phyloP scores from a whole-genome alignment of 2,329 filamentous ascomycete genomes.

The Colletotrichum kahawae region DNA sequence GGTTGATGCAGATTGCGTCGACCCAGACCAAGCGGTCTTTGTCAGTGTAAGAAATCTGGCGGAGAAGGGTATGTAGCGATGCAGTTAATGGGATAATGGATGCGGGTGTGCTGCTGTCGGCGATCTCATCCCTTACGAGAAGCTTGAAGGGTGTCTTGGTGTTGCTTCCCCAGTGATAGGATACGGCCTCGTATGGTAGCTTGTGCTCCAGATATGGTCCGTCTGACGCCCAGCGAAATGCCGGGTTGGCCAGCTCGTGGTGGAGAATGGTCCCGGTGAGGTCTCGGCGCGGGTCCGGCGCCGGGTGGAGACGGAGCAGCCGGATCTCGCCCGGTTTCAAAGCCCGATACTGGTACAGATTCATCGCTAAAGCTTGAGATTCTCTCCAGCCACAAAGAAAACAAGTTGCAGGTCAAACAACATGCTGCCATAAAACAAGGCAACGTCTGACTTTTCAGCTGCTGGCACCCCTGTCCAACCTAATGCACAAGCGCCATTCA shows the following conservation, averaged over 20 bases:
- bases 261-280: background rate
- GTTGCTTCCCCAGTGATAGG: conserved; percentile 1
- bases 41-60: background rate
- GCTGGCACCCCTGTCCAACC: background rate
- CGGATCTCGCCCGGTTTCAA: background rate
- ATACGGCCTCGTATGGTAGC: background rate
- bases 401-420: background rate
- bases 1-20: conserved; percentile 1
- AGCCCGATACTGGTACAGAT: background rate
- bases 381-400: background rate
- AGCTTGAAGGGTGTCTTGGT: background rate
- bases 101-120: background rate
- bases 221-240: background rate
- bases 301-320: background rate
- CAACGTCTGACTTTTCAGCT: background rate
- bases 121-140: background rate
- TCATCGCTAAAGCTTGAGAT: background rate
- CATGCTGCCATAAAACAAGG: background rate
- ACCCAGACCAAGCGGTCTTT: background rate
- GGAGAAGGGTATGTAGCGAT: background rate
- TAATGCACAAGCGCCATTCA: background rate
- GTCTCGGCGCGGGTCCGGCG: background rate
- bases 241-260: background rate
- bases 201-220: background rate
- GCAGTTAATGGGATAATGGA: background rate